phyloP scores from a whole-genome alignment of 805 yeast species.

The Kazachstania kunashirensis region DNA sequence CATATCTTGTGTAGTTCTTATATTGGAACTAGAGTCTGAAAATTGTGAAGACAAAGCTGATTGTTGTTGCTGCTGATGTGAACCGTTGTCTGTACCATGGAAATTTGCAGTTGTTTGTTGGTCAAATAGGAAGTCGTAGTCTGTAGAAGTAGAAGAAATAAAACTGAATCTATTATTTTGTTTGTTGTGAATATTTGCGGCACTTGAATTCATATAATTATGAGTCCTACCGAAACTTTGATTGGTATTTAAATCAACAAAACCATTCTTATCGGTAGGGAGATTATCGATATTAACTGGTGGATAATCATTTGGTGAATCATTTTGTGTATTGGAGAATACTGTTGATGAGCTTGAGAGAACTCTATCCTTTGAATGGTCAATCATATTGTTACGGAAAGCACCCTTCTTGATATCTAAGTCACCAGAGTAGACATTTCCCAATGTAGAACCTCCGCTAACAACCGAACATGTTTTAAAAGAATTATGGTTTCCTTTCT shows the following conservation, averaged over 20 bases:
- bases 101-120: conserved; percentile 5
- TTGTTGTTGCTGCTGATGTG: too few relatives aligned
- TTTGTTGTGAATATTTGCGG: conserved; percentile 2
- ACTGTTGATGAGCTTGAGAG: conserved; percentile 7
- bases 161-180: conserved; percentile 24
- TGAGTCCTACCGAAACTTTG: neutral
- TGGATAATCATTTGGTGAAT: neutral
- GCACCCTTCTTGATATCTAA: neutral
- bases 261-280: conserved; percentile 8
- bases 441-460: conserved; percentile 2
- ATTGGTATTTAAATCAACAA: conserved; percentile 4
- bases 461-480: neutral
- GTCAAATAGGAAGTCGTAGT: conserved; percentile 14
- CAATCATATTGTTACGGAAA: neutral
- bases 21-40: conserved; percentile 1
- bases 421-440: neutral
- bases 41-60: conserved; percentile 1
- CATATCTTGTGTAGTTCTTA: conserved; percentile 3
- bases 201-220: conserved; percentile 10
- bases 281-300: conserved; percentile 7
- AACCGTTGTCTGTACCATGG: too few relatives aligned
- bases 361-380: conserved; percentile 2
- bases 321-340: neutral
- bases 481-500: neutral
- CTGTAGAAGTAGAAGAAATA: conserved; percentile 26